Evolutionary conservation across 2,329 filamentous ascomycete species (phyloP).

Genomic region (Aspergillus sclerotialis): DNA sequence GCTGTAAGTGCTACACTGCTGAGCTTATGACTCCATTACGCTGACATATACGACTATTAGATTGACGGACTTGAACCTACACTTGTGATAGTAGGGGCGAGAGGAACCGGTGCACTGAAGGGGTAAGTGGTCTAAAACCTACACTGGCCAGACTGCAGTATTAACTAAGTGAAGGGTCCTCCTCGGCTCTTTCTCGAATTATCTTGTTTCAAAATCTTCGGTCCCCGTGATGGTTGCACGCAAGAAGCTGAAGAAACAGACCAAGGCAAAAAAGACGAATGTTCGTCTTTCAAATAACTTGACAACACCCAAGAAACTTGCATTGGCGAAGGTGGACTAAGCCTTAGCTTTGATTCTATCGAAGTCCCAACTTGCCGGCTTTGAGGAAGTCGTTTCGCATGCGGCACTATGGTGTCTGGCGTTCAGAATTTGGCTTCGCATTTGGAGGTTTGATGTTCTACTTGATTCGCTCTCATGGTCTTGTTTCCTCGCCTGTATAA

Average conservation of each 20-base stretch:
- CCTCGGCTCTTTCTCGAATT: slow-evolving; percentile 93
- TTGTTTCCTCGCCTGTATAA: not conserved
- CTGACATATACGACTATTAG: slow-evolving; percentile 25
- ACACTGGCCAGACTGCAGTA: not conserved
- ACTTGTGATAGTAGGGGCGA: slow-evolving; percentile 83
- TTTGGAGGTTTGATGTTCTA: slow-evolving; percentile 2
- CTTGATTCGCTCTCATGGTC: not conserved
- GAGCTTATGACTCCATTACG: not conserved
- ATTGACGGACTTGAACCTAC: slow-evolving; percentile 91
- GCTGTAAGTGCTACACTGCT: slow-evolving; percentile 52
- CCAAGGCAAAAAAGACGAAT: slow-evolving; percentile 66
- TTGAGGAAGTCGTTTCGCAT: too few species aligned
- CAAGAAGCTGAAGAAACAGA: slow-evolving; percentile 81
- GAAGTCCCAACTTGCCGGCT: too few species aligned
- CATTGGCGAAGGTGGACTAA: slow-evolving; percentile 68
- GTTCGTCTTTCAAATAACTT: slow-evolving; percentile 77
- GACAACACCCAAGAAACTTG: slow-evolving; percentile 60
- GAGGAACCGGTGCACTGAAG: slow-evolving; percentile 86
- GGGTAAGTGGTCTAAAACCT: slow-evolving; percentile 54
- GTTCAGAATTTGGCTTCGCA: slow-evolving; percentile 3
- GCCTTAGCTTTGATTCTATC: not conserved
- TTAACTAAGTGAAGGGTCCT: slow-evolving; percentile 60
- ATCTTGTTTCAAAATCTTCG: slow-evolving; percentile 91
- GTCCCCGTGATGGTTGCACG: slow-evolving; percentile 97
- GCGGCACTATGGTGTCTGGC: slow-evolving; percentile 1